These are phyloP conservation scores for Posidonia oceanica DNA, from an alignment of 116 monocot species.

Conservation along the genomic window DNA sequence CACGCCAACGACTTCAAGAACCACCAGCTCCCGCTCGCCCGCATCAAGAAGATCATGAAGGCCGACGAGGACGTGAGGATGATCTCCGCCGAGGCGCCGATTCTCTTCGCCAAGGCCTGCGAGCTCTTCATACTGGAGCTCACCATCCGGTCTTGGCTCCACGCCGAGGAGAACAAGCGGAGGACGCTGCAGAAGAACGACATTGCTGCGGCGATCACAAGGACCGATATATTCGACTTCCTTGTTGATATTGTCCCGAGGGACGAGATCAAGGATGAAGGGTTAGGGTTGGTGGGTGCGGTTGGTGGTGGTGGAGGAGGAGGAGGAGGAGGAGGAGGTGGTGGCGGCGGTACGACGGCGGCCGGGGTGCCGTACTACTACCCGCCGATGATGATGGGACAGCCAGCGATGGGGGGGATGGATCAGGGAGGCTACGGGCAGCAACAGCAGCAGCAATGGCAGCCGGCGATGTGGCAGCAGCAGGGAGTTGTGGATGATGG, in stretches of 20 bases:
- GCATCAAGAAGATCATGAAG: slow-evolving; percentile 87
- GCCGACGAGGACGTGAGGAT: slow-evolving; percentile 64
- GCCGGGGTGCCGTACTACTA: slow-evolving; percentile 15
- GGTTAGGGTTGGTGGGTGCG: background rate
- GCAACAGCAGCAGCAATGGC: slow-evolving; percentile 14
- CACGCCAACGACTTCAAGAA: slow-evolving; percentile 67
- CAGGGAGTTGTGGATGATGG: slow-evolving; percentile 8
- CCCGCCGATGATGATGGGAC: slow-evolving; percentile 8
- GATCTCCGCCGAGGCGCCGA: slow-evolving; percentile 68
- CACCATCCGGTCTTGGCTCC: slow-evolving; percentile 43
- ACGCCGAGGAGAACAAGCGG: slow-evolving; percentile 53
- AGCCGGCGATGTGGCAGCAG: slow-evolving; percentile 8
- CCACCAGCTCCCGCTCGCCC: slow-evolving; percentile 61
- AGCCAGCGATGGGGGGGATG: slow-evolving; percentile 9
- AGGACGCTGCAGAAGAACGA: slow-evolving; percentile 45
- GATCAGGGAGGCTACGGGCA: slow-evolving; percentile 5
- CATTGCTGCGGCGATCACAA: slow-evolving; percentile 24
- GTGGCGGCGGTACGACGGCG: background rate
- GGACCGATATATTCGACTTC: slow-evolving; percentile 29
- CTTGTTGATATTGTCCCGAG: slow-evolving; percentile 24
- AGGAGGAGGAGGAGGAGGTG: background rate
- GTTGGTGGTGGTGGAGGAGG: background rate
- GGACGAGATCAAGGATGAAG: slow-evolving; percentile 23
- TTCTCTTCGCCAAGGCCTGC: slow-evolving; percentile 60
- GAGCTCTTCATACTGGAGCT: slow-evolving; percentile 78